Evolutionary conservation across 306 rosid species (phyloP).

Genomic region (Macrotyloma uniflorum): DNA sequence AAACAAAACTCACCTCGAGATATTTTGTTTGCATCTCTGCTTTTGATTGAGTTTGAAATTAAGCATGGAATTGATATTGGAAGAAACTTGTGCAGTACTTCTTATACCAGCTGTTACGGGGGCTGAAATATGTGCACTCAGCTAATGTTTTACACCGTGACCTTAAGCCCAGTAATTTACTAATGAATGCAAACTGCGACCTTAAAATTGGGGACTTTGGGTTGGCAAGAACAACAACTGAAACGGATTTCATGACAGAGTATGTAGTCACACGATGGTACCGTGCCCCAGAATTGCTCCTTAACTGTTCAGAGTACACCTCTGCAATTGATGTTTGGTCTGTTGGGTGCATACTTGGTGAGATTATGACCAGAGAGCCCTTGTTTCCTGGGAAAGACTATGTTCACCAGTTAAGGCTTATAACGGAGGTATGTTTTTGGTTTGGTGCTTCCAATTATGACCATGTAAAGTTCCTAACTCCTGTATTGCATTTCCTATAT

Average conservation of each 20-base stretch:
- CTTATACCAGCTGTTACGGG: constrained; percentile 56
- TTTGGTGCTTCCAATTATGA: constrained; percentile 28
- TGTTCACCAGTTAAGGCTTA: constrained; percentile 44
- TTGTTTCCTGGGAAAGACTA: constrained; percentile 87
- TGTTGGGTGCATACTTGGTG: constrained; percentile 88
- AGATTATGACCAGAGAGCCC: constrained; percentile 80
- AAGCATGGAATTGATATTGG: constrained; percentile 36
- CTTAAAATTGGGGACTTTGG: constrained; percentile 83
- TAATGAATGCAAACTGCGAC: constrained; percentile 67
- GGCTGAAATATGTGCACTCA: constrained; percentile 59
- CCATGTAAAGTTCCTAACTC: neutral
- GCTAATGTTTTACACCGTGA: constrained; percentile 98
- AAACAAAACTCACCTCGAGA: neutral
- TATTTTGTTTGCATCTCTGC: neutral
- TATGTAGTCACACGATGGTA: constrained; percentile 56
- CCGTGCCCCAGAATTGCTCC: constrained; percentile 59
- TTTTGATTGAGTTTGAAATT: constrained; percentile 27
- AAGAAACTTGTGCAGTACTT: constrained; percentile 53
- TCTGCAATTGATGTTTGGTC: constrained; percentile 95
- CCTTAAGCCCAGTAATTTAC: constrained; percentile 96
- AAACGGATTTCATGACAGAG: constrained; percentile 53
- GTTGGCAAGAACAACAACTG: constrained; percentile 75
- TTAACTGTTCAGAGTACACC: constrained; percentile 82
- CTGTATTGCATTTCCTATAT: constrained; percentile 1
- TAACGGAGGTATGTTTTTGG: constrained; percentile 39